Evolutionary conservation across 2,329 filamentous ascomycete species (phyloP).

Genomic region (Pseudogymnoascus sp.): DNA sequence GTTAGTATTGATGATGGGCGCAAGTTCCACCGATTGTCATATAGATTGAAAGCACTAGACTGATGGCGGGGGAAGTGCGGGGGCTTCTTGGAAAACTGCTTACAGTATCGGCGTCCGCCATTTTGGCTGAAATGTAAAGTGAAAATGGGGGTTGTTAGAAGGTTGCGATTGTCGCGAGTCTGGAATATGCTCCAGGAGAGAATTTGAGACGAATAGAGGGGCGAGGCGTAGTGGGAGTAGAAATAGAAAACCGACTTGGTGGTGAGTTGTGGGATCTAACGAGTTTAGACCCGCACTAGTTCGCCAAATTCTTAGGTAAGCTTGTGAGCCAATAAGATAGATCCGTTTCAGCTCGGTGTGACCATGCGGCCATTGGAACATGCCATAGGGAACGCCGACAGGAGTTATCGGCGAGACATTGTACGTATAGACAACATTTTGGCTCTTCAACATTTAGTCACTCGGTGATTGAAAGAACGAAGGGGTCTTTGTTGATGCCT

Average conservation of each 20-base stretch:
- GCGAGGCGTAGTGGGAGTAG: constrained; percentile 21
- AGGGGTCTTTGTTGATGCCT: constrained; percentile 16
- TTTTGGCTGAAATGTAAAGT: constrained; percentile 40
- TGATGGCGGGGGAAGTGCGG: constrained; percentile 28
- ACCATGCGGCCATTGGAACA: constrained; percentile 5
- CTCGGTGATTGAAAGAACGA: constrained; percentile 11
- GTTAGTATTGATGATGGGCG: constrained; percentile 12
- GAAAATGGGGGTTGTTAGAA: constrained; percentile 22
- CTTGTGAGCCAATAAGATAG: neutral
- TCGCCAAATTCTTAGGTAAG: constrained; percentile 11
- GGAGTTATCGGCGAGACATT: neutral
- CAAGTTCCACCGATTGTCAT: constrained; percentile 1
- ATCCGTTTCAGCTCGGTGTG: constrained; percentile 2
- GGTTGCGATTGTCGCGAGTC: neutral
- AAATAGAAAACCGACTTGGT: constrained; percentile 23
- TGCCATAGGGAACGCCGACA: neutral
- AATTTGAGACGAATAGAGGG: constrained; percentile 20
- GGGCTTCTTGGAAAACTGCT: constrained; percentile 30
- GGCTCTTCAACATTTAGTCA: neutral
- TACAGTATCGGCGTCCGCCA: constrained; percentile 61
- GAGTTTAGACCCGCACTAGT: constrained; percentile 12
- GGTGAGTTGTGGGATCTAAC: constrained; percentile 18
- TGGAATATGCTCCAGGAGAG: constrained; percentile 19
- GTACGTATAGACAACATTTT: neutral
- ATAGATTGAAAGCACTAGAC: constrained; percentile 23